These are phyloP conservation scores for Kalanchoe fedtschenkoi DNA, from an alignment of 164 flowering plant genomes.

Conservation along the genomic window DNA sequence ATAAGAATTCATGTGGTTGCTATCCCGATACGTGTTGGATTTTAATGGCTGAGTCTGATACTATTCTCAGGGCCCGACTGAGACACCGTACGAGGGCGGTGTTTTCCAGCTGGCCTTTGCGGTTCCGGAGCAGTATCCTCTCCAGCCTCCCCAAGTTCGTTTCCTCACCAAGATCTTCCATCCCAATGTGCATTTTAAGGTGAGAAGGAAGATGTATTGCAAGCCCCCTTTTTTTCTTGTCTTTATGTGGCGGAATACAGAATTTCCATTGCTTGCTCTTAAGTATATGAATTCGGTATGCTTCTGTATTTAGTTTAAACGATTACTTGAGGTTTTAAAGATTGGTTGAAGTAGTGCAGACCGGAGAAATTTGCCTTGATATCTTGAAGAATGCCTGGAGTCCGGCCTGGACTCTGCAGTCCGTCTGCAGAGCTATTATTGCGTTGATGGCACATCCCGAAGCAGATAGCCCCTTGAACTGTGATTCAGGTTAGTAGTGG, in stretches of 20 bases:
- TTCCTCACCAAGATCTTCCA: conserved; percentile 68
- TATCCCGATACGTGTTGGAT: no score
- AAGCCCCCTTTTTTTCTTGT: not conserved
- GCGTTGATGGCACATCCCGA: conserved; percentile 98
- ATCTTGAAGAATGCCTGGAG: conserved; percentile 98
- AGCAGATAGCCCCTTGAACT: conserved; percentile 93
- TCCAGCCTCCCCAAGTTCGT: conserved; percentile 97
- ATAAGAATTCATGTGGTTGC: no score
- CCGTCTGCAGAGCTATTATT: conserved; percentile 96
- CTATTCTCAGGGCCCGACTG: conserved; percentile 72
- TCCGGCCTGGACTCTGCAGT: conserved; percentile 98
- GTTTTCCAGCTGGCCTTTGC: conserved; percentile 90
- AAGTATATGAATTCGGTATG: not conserved
- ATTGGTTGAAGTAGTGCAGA: conserved; percentile 27
- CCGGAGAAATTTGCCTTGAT: conserved; percentile 97
- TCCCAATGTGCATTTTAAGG: conserved; percentile 81
- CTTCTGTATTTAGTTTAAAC: no score
- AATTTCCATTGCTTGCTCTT: not conserved
- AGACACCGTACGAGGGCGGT: conserved; percentile 94
- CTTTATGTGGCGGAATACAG: not conserved
- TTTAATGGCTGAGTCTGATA: not conserved
- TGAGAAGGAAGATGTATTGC: conserved; percentile 12
- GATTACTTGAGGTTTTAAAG: no score
- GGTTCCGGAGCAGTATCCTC: conserved; percentile 93
- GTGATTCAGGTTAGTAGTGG: conserved; percentile 69